phyloP scores from a whole-genome alignment of 169 alveolate species.

The Theileria annulata region DNA sequence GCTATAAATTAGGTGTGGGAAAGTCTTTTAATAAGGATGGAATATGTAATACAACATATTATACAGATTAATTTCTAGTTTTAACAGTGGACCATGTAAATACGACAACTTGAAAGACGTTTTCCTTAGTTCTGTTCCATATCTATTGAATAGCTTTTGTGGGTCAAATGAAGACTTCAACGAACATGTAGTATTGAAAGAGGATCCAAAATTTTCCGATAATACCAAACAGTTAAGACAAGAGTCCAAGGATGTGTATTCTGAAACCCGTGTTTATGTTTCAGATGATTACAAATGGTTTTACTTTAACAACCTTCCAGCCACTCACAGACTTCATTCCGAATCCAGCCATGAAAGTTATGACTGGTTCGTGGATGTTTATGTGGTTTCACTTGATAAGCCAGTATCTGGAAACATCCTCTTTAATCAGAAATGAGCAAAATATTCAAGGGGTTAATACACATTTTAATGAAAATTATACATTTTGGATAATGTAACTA shows the following conservation, averaged over 20 bases:
- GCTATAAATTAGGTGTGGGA: slow-evolving; percentile 32
- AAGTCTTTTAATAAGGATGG: slow-evolving; percentile 34
- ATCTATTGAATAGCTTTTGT: not conserved
- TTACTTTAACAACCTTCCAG: slow-evolving; percentile 40
- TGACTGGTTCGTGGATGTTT: slow-evolving; percentile 45
- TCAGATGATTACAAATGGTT: slow-evolving; percentile 53
- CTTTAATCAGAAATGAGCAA: slow-evolving; percentile 10
- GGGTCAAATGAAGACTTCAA: slow-evolving; percentile 6
- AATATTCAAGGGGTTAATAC: not conserved
- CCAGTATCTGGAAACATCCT: slow-evolving; percentile 31
- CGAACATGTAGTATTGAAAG: slow-evolving; percentile 3
- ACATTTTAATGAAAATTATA: not conserved
- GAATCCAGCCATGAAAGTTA: not conserved
- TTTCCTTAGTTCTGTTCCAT: slow-evolving; percentile 8
- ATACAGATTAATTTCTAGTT: slow-evolving; percentile 14
- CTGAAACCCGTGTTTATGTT: slow-evolving; percentile 26
- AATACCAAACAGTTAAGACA: not conserved
- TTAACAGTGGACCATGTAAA: slow-evolving; percentile 2
- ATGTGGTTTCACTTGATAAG: slow-evolving; percentile 25
- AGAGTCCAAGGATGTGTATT: slow-evolving; percentile 10
- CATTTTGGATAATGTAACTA: not conserved
- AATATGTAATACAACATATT: slow-evolving; percentile 23
- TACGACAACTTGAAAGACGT: slow-evolving; percentile 13
- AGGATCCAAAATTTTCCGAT: not conserved
- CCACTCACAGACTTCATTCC: not conserved